phyloP scores from a whole-genome alignment of 768 basidiomycete genomes.

The Strobilomyces dryophilus region DNA sequence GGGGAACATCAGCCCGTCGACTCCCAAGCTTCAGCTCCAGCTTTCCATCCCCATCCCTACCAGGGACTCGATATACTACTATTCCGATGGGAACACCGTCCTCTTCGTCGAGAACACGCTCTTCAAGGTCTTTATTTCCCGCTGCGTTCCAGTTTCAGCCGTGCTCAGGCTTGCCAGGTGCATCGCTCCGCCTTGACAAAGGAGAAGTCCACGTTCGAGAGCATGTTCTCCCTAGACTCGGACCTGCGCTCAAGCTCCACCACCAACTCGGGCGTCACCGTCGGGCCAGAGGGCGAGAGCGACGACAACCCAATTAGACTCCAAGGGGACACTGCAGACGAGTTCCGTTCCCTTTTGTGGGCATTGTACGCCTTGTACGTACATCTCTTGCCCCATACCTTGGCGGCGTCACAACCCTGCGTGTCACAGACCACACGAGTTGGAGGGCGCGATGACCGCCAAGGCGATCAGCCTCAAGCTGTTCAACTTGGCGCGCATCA shows the following conservation, averaged over 20 bases:
- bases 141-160: slow-evolving; percentile 8
- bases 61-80: slow-evolving; percentile 40
- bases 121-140: slow-evolving; percentile 41
- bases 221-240: slow-evolving; percentile 42
- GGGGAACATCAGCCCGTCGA: slow-evolving; percentile 28
- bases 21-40: slow-evolving; percentile 32
- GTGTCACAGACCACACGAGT: slow-evolving; percentile 39
- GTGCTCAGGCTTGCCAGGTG: slow-evolving; percentile 31
- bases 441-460: slow-evolving; percentile 39
- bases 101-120: slow-evolving; percentile 41
- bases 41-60: slow-evolving; percentile 31
- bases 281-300: slow-evolving; percentile 41
- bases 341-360: slow-evolving; percentile 53
- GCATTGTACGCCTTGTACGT: slow-evolving; percentile 50
- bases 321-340: slow-evolving; percentile 43
- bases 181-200: slow-evolving; percentile 40
- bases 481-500: slow-evolving; percentile 44
- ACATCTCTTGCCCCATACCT: background rate
- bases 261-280: slow-evolving; percentile 24
- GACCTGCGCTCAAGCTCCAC: slow-evolving; percentile 27
- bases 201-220: slow-evolving; percentile 44
- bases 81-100: slow-evolving; percentile 37
- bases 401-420: slow-evolving; percentile 3
- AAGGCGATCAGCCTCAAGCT: slow-evolving; percentile 43
- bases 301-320: slow-evolving; percentile 50